Conservation (phyloP, 345 rosid species). For the Eucalyptus marginata region DNA sequence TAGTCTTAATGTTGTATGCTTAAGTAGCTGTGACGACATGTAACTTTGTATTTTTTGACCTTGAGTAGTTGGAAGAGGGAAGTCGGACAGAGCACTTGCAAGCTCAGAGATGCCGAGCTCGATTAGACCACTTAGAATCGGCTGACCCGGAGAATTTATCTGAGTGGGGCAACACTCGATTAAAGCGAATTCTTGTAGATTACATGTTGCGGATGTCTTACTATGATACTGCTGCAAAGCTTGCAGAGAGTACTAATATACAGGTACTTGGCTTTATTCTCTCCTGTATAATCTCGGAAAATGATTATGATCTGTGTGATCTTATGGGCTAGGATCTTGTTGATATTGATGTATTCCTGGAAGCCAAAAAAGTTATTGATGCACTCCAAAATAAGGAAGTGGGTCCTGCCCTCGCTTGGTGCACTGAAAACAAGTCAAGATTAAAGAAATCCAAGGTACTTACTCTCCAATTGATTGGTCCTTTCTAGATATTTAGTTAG, state of each 20-base stretch:
- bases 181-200: slow-evolving; percentile 87
- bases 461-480: not conserved
- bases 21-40: not conserved
- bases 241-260: slow-evolving; percentile 67
- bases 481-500: not conserved
- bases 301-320: not conserved
- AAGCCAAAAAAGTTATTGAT: slow-evolving; percentile 76
- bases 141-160: slow-evolving; percentile 52
- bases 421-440: slow-evolving; percentile 79
- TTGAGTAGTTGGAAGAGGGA: slow-evolving; percentile 77
- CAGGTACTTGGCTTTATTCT: slow-evolving; percentile 22
- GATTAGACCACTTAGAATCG: slow-evolving; percentile 84
- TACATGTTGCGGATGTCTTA: slow-evolving; percentile 94
- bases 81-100: slow-evolving; percentile 62
- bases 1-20: not conserved
- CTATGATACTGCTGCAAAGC: slow-evolving; percentile 62
- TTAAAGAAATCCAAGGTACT: slow-evolving; percentile 89
- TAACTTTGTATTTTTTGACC: not conserved
- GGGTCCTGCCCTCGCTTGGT: slow-evolving; percentile 85
- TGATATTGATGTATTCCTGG: slow-evolving; percentile 83
- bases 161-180: slow-evolving; percentile 64
- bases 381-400: slow-evolving; percentile 80
- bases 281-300: not conserved
- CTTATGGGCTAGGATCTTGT: slow-evolving; percentile 67
- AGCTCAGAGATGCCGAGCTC: slow-evolving; percentile 82